A percentile compares a stretch with the other conserved stretches of the same genome.
Evolutionary conservation across 306 rosid species (phyloP).

Genomic region (Astragalus glycyphyllos): DNA sequence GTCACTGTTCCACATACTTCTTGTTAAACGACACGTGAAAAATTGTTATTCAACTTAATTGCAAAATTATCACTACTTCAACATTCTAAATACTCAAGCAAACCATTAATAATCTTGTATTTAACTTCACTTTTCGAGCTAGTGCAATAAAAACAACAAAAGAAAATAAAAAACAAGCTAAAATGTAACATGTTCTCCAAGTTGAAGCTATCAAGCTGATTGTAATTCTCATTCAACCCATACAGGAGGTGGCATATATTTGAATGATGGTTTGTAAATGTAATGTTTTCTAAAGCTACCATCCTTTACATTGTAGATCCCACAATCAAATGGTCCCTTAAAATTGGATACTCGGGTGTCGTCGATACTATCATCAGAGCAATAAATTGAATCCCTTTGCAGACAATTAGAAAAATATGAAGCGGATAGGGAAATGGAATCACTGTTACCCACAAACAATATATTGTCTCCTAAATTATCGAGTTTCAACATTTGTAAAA

Average conservation of each 20-base stretch:
- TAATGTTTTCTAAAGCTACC: not conserved
- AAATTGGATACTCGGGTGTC: too few species aligned
- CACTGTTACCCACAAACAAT: not conserved
- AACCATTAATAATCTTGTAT: too few species aligned
- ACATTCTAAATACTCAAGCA: too few species aligned
- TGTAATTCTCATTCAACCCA: not conserved
- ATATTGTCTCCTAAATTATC: slow-evolving; percentile 10
- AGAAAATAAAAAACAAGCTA: too few species aligned
- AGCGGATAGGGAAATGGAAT: not conserved
- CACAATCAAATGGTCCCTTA: not conserved
- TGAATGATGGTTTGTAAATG: not conserved
- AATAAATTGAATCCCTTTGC: not conserved
- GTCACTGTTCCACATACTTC: too few species aligned
- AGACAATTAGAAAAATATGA: not conserved
- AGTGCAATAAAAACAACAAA: too few species aligned
- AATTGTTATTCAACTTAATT: too few species aligned
- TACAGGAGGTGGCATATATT: not conserved
- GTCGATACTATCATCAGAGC: not conserved
- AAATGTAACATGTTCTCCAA: too few species aligned
- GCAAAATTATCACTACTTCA: too few species aligned
- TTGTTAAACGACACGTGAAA: too few species aligned
- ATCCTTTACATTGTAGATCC: not conserved
- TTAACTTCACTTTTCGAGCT: too few species aligned
- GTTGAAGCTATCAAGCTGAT: not conserved
- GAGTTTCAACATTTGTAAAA: not conserved